These are phyloP conservation scores for Xylaria acuta DNA, from an alignment of 495 filamentous ascomycete species.

Conservation along the genomic window DNA sequence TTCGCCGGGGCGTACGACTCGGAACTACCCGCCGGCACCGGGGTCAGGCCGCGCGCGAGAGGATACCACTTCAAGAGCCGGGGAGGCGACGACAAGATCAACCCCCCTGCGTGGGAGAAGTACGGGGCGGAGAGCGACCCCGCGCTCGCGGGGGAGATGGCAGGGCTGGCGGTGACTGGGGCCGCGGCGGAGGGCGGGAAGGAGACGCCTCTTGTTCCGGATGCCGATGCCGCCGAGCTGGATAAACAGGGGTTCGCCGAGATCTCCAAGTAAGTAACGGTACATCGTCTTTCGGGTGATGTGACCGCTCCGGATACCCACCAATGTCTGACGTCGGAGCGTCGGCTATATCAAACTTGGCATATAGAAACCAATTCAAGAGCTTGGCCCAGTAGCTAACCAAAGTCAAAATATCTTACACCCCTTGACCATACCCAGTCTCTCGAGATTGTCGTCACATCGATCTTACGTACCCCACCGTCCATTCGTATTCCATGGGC, in stretches of 20 bases:
- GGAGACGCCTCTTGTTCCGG: slow-evolving; percentile 52
- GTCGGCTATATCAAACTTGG: neutral
- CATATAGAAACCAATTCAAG: neutral
- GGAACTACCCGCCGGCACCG: slow-evolving; percentile 73
- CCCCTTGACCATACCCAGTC: too few relatives aligned
- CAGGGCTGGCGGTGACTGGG: slow-evolving; percentile 33
- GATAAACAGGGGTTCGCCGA: slow-evolving; percentile 68
- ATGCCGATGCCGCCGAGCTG: slow-evolving; percentile 60
- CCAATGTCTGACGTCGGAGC: neutral
- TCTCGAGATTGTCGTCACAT: too few relatives aligned
- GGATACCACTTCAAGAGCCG: slow-evolving; percentile 83
- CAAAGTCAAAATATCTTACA: neutral
- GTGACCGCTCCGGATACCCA: neutral
- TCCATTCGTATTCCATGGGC: too few relatives aligned
- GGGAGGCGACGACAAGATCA: slow-evolving; percentile 69
- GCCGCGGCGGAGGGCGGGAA: slow-evolving; percentile 25
- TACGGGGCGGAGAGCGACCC: slow-evolving; percentile 35
- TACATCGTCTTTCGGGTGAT: neutral
- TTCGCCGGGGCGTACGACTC: slow-evolving; percentile 71
- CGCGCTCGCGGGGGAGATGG: neutral
- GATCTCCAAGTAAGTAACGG: slow-evolving; percentile 31
- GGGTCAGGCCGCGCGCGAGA: slow-evolving; percentile 79
- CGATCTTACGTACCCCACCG: too few relatives aligned
- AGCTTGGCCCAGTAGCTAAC: neutral
- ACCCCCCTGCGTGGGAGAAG: slow-evolving; percentile 67